Percentiles rank a stretch among this genome's conserved stretches.
Evolutionary conservation across 2,329 filamentous ascomycete species (phyloP).

Genomic region (Penicillium italicum): DNA sequence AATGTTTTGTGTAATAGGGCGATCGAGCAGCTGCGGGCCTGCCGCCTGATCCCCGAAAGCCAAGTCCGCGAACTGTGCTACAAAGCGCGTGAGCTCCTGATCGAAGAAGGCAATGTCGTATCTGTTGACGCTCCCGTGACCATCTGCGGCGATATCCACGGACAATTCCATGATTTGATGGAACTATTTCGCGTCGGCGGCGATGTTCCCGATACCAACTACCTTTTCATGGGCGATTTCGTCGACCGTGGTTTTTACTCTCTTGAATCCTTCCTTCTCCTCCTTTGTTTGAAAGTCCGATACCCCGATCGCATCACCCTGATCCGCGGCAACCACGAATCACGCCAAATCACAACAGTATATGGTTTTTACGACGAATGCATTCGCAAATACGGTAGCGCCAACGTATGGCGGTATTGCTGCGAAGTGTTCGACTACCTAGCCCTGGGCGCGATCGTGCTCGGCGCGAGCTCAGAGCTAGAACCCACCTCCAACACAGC

Average conservation of each 20-base stretch:
- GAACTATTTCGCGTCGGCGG: conserved; percentile 91
- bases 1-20: conserved; percentile 56
- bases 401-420: conserved; percentile 74
- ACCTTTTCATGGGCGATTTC: conserved; percentile 98
- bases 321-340: conserved; percentile 72
- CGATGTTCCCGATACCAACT: conserved; percentile 92
- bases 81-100: conserved; percentile 91
- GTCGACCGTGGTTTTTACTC: conserved; percentile 98
- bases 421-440: conserved; percentile 77
- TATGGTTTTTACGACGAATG: conserved; percentile 79
- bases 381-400: conserved; percentile 72
- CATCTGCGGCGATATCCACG: conserved; percentile 96
- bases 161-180: conserved; percentile 96
- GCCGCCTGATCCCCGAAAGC: conserved; percentile 89
- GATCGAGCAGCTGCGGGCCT: conserved; percentile 91
- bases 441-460: conserved; percentile 69
- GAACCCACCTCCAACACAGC: conserved; percentile 54
- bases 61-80: conserved; percentile 97
- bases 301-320: conserved; percentile 70
- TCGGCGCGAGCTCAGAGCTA: conserved; percentile 71
- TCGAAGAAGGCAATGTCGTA: conserved; percentile 97
- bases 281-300: conserved; percentile 91
- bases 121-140: conserved; percentile 93
- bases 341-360: conserved; percentile 72
- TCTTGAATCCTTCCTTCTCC: conserved; percentile 90